A percentile compares a stretch with the other conserved stretches of the same genome.
phyloP scores from a whole-genome alignment of 768 basidiomycete genomes.

The Trametes punicea region DNA sequence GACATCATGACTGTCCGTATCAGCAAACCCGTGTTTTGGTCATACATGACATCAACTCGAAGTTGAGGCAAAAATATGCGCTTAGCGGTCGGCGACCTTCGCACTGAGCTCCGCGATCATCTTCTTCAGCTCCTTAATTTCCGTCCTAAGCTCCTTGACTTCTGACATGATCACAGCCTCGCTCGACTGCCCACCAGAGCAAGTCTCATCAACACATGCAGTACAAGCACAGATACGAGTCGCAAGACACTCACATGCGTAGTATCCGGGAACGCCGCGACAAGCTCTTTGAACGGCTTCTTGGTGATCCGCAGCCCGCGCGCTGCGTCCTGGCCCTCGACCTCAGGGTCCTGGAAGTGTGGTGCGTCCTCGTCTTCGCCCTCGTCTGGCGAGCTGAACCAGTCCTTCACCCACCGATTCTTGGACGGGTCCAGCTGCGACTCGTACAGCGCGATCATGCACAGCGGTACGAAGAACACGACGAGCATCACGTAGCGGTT shows the following conservation, averaged over 20 bases:
- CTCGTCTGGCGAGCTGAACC: constrained; percentile 62
- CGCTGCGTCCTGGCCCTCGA: constrained; percentile 51
- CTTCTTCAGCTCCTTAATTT: constrained; percentile 36
- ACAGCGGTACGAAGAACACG: constrained; percentile 81
- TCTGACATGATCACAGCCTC: constrained; percentile 67
- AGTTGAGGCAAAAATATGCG: not conserved
- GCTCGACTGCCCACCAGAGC: constrained; percentile 48
- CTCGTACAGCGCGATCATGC: constrained; percentile 73
- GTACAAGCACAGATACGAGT: not conserved
- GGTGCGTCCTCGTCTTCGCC: constrained; percentile 54
- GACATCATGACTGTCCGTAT: no score
- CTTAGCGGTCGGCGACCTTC: not conserved
- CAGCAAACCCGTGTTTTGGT: no score
- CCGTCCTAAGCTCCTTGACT: constrained; percentile 50
- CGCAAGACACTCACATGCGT: constrained; percentile 49
- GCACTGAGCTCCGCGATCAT: constrained; percentile 30
- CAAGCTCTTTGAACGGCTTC: constrained; percentile 64
- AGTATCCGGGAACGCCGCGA: constrained; percentile 72
- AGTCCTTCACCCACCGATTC: constrained; percentile 62
- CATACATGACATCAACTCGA: not conserved
- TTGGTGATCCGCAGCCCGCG: constrained; percentile 63
- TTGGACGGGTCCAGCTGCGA: constrained; percentile 47
- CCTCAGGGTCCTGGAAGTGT: constrained; percentile 53
- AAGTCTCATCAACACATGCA: not conserved
- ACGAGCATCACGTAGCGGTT: constrained; percentile 76